These are phyloP conservation scores for Coemansia sp. DNA, from an alignment of 192 early-diverging fungal genomes.

Conservation along the genomic window DNA sequence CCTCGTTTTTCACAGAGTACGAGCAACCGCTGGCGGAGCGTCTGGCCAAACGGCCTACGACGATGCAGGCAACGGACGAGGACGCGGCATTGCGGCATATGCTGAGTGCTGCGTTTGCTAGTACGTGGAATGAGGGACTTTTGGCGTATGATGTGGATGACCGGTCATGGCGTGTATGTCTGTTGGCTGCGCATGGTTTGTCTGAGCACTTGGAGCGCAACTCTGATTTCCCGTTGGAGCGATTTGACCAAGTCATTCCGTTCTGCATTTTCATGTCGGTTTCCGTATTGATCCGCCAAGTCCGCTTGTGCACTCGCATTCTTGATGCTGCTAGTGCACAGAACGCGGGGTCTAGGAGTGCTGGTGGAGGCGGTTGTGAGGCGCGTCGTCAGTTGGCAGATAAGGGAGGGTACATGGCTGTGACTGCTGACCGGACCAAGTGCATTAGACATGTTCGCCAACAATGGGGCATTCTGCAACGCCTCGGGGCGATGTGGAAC, in stretches of 20 bases:
- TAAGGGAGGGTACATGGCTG: slow-evolving; percentile 1
- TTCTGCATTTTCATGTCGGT: slow-evolving; percentile 54
- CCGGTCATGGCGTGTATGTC: slow-evolving; percentile 30
- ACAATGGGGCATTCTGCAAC: slow-evolving; percentile 40
- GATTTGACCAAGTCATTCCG: slow-evolving; percentile 53
- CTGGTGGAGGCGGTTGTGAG: neutral
- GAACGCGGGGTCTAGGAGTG: no score
- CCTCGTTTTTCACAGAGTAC: slow-evolving; percentile 53
- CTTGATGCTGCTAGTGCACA: slow-evolving; percentile 14
- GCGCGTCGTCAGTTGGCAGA: neutral
- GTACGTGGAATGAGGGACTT: slow-evolving; percentile 48
- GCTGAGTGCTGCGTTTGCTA: slow-evolving; percentile 44
- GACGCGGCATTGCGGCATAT: slow-evolving; percentile 42
- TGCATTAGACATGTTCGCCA: slow-evolving; percentile 35
- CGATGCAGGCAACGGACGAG: neutral
- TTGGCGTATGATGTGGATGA: slow-evolving; percentile 44
- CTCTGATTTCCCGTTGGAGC: slow-evolving; percentile 43
- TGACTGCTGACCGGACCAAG: slow-evolving; percentile 15
- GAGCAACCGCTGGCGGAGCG: slow-evolving; percentile 41
- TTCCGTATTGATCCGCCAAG: slow-evolving; percentile 43
- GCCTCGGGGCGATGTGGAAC: slow-evolving; percentile 41
- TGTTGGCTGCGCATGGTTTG: slow-evolving; percentile 30
- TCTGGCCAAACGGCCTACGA: neutral
- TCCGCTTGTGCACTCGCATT: slow-evolving; percentile 32
- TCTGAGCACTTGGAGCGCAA: slow-evolving; percentile 47